phyloP scores from a whole-genome alignment of 148 eudicot genomes.

The Rhododendron williamsianum region DNA sequence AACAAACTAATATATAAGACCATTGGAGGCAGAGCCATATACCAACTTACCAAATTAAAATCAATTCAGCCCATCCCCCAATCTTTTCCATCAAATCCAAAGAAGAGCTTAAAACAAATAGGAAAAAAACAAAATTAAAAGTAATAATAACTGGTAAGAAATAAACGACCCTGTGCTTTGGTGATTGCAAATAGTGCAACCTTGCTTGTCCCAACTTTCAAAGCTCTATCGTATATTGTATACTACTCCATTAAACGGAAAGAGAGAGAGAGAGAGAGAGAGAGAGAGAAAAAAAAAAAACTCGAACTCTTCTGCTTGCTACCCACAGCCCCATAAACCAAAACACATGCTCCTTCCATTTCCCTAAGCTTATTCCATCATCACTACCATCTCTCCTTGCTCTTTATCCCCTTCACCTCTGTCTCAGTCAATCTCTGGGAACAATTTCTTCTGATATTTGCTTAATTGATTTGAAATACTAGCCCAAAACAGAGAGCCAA shows the following conservation, averaged over 20 bases:
- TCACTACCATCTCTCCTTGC: neutral
- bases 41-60: conserved; percentile 1
- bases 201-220: conserved; percentile 22
- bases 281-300: no score
- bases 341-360: conserved; percentile 12
- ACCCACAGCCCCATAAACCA: conserved; percentile 16
- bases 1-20: no score
- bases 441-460: neutral
- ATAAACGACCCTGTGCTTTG: conserved; percentile 18
- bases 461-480: neutral
- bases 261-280: neutral
- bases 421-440: neutral
- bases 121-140: neutral
- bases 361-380: neutral
- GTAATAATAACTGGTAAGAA: neutral
- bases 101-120: conserved; percentile 8
- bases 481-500: neutral
- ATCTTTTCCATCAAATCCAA: conserved; percentile 3
- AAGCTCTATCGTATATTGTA: neutral
- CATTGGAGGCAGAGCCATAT: conserved; percentile 16
- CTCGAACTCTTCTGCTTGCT: neutral
- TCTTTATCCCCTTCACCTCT: neutral
- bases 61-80: conserved; percentile 9
- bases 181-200: conserved; percentile 23
- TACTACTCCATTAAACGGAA: neutral